Evolutionary conservation across 2,329 filamentous ascomycete genomes (phyloP).

Genomic region (Fusarium gaditjirri): DNA sequence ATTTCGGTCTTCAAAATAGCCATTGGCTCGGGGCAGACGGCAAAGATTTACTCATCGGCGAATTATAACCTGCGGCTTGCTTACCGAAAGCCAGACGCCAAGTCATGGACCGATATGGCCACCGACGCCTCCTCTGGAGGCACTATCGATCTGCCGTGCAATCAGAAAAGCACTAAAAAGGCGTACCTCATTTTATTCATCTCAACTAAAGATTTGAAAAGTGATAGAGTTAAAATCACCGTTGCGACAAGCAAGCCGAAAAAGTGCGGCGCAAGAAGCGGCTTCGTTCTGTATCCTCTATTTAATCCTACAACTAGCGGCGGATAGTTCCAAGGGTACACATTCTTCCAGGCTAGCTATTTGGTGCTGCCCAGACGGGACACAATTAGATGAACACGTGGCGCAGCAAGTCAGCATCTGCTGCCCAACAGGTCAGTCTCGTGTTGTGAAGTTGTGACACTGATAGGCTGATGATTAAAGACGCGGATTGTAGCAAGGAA

Average conservation of each 20-base stretch:
- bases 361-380: constrained; percentile 30
- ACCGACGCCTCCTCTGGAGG: not conserved
- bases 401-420: constrained; percentile 13
- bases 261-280: constrained; percentile 7
- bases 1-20: constrained; percentile 18
- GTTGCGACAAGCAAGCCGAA: not conserved
- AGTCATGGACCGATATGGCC: constrained; percentile 11
- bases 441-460: not conserved
- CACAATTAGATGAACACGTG: constrained; percentile 7
- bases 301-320: not conserved
- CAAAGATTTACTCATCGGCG: constrained; percentile 4
- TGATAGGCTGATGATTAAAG: constrained; percentile 2
- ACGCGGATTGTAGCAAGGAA: not conserved
- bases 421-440: constrained; percentile 22
- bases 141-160: not conserved
- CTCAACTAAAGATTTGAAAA: constrained; percentile 3
- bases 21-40: not conserved
- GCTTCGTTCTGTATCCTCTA: constrained; percentile 20
- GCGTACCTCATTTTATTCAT: constrained; percentile 7
- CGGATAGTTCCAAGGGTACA: constrained; percentile 1
- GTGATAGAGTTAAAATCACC: constrained; percentile 8
- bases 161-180: not conserved
- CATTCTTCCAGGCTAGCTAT: not conserved
- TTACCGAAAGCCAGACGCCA: constrained; percentile 5
- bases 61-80: constrained; percentile 8